phyloP scores from a whole-genome alignment of 2,329 filamentous ascomycete genomes.

The Curvularia spicifera region DNA sequence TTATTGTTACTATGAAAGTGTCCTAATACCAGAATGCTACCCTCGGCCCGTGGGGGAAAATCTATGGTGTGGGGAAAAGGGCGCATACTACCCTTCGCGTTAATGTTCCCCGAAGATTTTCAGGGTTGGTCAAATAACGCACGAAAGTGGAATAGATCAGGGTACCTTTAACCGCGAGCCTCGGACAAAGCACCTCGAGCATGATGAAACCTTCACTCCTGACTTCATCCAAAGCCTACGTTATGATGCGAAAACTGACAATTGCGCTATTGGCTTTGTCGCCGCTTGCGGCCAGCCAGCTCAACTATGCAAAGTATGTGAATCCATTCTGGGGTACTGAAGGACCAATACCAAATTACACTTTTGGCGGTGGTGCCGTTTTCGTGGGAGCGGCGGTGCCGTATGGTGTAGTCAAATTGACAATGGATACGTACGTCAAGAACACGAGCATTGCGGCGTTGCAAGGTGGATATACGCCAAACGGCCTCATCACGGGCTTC shows the following conservation, averaged over 20 bases:
- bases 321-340: conserved; percentile 60
- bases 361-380: conserved; percentile 50
- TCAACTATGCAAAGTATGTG: conserved; percentile 54
- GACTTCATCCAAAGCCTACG: neutral
- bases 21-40: neutral
- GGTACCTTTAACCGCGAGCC: neutral
- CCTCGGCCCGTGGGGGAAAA: neutral
- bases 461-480: conserved; percentile 49
- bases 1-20: no score
- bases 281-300: conserved; percentile 4
- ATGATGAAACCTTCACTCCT: neutral
- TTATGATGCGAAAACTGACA: neutral
- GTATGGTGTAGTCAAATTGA: conserved; percentile 46
- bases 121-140: neutral
- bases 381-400: conserved; percentile 45
- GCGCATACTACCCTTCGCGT: neutral
- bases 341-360: conserved; percentile 53
- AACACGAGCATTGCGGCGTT: conserved; percentile 30
- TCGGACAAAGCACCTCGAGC: neutral
- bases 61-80: neutral
- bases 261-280: neutral
- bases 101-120: neutral
- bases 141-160: neutral
- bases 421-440: conserved; percentile 44
- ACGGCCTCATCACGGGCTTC: conserved; percentile 46